These are phyloP conservation scores for Fusarium citri DNA, from an alignment of 2,329 filamentous ascomycete species.

Conservation along the genomic window DNA sequence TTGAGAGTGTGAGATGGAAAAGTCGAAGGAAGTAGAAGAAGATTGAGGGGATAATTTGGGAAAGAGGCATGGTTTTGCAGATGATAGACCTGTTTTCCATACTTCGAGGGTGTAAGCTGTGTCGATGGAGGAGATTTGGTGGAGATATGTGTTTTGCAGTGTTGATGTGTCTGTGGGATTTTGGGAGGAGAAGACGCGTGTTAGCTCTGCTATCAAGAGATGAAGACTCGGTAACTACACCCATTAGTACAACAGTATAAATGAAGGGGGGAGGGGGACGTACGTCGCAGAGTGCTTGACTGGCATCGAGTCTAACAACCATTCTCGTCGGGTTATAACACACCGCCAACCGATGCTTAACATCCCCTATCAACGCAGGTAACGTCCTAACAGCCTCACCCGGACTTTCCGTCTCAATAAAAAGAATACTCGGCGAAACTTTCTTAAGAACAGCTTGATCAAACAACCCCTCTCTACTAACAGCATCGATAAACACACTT, in stretches of 20 bases:
- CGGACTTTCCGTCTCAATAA: conserved; percentile 59
- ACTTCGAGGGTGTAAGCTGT: conserved; percentile 54
- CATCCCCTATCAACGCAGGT: conserved; percentile 56
- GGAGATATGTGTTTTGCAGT: conserved; percentile 43
- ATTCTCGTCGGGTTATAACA: conserved; percentile 59
- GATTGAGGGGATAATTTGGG: conserved; percentile 45
- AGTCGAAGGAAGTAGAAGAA: conserved; percentile 47
- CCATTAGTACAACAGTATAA: not conserved
- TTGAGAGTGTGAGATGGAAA: conserved; percentile 55
- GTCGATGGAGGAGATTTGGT: conserved; percentile 46
- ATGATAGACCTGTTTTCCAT: conserved; percentile 58
- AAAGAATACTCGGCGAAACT: conserved; percentile 64
- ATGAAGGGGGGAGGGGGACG: conserved; percentile 5
- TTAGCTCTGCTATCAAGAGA: conserved; percentile 60
- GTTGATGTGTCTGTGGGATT: conserved; percentile 44
- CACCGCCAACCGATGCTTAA: conserved; percentile 63
- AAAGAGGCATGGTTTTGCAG: conserved; percentile 58
- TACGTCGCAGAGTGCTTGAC: conserved; percentile 63
- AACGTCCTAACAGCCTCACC: conserved; percentile 55
- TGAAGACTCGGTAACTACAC: conserved; percentile 54
- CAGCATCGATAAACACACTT: conserved; percentile 64
- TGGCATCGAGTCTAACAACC: conserved; percentile 62
- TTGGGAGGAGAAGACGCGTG: conserved; percentile 57
- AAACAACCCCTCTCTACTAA: conserved; percentile 61
- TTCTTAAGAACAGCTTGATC: conserved; percentile 62